Evolutionary conservation across 1,139 yeast genomes (phyloP).

Genomic region (Scheffersomyces segobiensis): DNA sequence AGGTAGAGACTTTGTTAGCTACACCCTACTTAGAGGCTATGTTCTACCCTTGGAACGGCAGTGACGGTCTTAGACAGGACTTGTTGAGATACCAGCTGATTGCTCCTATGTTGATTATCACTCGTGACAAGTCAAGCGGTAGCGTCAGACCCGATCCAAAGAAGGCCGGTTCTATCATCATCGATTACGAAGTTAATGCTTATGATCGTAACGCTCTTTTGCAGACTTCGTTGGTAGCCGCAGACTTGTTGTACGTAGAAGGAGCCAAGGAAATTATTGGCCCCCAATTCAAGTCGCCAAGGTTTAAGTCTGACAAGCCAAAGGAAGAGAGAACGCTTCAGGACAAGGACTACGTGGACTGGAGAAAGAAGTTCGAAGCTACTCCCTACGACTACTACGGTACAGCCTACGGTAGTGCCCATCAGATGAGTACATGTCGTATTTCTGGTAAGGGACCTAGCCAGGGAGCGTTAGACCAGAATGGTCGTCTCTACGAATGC

Average conservation of each 20-base stretch:
- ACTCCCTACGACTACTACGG: slow-evolving; percentile 31
- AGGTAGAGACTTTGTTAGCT: slow-evolving; percentile 53
- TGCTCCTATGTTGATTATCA: slow-evolving; percentile 46
- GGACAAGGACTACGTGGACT: slow-evolving; percentile 48
- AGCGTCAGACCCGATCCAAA: slow-evolving; percentile 34
- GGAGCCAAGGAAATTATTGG: slow-evolving; percentile 51
- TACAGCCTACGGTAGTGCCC: slow-evolving; percentile 52
- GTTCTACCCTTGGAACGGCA: slow-evolving; percentile 47
- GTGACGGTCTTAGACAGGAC: slow-evolving; percentile 34
- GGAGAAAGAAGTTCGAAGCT: slow-evolving; percentile 37
- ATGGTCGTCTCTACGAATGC: slow-evolving; percentile 55
- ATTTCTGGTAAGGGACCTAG: slow-evolving; percentile 52
- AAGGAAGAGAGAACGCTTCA: slow-evolving; percentile 39
- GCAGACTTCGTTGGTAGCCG: slow-evolving; percentile 40
- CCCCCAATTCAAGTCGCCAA: slow-evolving; percentile 41
- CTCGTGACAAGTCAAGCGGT: slow-evolving; percentile 52
- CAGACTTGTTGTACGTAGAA: slow-evolving; percentile 51
- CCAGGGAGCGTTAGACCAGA: slow-evolving; percentile 49
- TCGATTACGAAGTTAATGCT: slow-evolving; percentile 44
- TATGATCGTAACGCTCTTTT: slow-evolving; percentile 46
- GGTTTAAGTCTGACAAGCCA: slow-evolving; percentile 41
- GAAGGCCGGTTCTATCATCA: slow-evolving; percentile 35
- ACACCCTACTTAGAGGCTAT: slow-evolving; percentile 42
- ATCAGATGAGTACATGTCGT: slow-evolving; percentile 62
- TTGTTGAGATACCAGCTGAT: slow-evolving; percentile 41